Percentiles rank a stretch among this genome's conserved stretches.
phyloP scores from a whole-genome alignment of 768 basidiomycete genomes.

The Melanogaster broomeanus region DNA sequence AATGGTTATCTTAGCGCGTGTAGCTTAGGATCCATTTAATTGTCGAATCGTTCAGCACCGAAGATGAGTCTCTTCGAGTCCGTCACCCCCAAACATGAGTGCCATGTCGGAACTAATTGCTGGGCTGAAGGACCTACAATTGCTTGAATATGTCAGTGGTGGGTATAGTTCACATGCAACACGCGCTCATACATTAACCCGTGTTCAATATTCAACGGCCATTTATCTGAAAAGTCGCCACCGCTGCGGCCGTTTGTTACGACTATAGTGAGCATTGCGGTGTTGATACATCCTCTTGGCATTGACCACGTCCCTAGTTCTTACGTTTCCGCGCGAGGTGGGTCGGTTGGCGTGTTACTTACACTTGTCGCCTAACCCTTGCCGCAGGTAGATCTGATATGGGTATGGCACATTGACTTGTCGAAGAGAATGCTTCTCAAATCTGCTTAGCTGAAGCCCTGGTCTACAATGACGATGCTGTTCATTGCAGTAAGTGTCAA shows the following conservation, averaged over 20 bases:
- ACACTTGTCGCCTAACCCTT: neutral
- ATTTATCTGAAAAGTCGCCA: conserved; percentile 2
- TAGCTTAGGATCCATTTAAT: neutral
- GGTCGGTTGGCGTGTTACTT: neutral
- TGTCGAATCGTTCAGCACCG: neutral
- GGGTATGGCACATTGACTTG: conserved; percentile 5
- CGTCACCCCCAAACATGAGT: neutral
- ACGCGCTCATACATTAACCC: neutral
- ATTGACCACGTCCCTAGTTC: neutral
- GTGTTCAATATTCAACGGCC: neutral
- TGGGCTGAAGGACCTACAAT: neutral
- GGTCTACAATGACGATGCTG: conserved; percentile 8
- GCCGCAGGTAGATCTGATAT: conserved; percentile 8
- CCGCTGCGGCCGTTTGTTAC: conserved; percentile 1
- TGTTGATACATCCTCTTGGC: neutral
- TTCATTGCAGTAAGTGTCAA: conserved; percentile 10
- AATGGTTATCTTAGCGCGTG: neutral
- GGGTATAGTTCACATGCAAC: neutral
- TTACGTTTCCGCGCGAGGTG: conserved; percentile 11
- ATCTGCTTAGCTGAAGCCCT: conserved; percentile 6
- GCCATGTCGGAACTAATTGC: neutral
- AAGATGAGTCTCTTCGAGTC: neutral
- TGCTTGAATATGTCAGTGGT: neutral
- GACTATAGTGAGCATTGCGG: conserved; percentile 6
- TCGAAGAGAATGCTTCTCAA: neutral